phyloP scores from a whole-genome alignment of 2,329 filamentous ascomycete species.

The Didymella lethalis region DNA sequence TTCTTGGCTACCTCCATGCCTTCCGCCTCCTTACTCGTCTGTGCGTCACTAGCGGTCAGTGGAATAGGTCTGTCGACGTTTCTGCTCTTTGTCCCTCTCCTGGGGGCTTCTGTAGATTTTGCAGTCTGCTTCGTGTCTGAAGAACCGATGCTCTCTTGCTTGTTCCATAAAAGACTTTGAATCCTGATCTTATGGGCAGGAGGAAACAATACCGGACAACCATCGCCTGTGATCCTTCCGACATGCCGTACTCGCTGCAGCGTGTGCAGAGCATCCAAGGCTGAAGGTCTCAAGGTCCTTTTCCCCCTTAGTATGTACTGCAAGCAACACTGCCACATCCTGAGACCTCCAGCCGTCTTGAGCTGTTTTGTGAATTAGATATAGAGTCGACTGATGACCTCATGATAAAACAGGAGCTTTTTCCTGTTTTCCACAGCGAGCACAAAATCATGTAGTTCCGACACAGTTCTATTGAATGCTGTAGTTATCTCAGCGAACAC shows the following conservation, averaged over 20 bases:
- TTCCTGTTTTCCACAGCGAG: background rate
- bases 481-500: background rate
- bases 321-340: background rate
- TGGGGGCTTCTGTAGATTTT: no score
- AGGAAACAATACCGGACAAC: background rate
- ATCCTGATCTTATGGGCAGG: background rate
- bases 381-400: background rate
- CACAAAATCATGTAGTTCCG: background rate
- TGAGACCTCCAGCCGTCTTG: background rate
- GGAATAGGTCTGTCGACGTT: no score
- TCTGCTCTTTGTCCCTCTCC: no score
- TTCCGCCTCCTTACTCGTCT: no score
- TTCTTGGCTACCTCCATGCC: no score
- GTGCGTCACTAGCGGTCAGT: no score
- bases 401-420: background rate
- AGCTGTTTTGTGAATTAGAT: background rate
- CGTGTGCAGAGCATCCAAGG: background rate
- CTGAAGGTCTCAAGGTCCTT: background rate
- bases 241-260: background rate
- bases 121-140: no score
- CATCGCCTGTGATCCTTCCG: background rate
- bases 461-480: background rate
- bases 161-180: no score
- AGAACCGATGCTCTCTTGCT: no score
- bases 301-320: background rate